Base-by-base conservation (phyloP, 129 eudicot species). In the Arctium lappa region DNA sequence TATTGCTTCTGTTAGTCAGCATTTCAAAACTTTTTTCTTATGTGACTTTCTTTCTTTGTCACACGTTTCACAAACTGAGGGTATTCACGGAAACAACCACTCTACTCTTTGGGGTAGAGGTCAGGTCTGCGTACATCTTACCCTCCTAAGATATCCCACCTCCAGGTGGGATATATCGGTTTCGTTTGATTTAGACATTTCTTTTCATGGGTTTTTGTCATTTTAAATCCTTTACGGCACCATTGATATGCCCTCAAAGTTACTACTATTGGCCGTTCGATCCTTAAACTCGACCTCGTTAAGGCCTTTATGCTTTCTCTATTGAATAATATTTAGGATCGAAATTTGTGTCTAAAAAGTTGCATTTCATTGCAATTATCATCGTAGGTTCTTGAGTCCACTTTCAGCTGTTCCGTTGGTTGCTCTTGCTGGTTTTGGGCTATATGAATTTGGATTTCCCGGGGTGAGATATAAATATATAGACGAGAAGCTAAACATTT, bases 311-410 rank as follows among this genome's bases (percentile, higher is more conserved):
- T 15, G 68, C 31, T 40, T 37, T 63, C 74, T 81, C 2, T 31
- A 3, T 37, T 22, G 15, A 11, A 75, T 50, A 13, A 13, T 31
- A 6, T 15, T 31, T 75, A 18, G 29, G 42, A 10, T 74, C 8
- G 11, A 66, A 65, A 29, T 68, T 48, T 69, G 30, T 75, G 62
- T 48, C 53, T 84, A 8, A 50, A 22, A 39, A 42, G 65, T 79
- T 63, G 9, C 62, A 69, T 69, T 37, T 39, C 10, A 34, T 85
- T 3, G 50, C 46, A 16, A 22, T 73, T 27, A 27, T 38, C 6
- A 74, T 81, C 13, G 30, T 69, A 89, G 92, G 88, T 89, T 86
- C 75, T 74, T 89, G 84, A 89, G 90, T 79, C 93, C 88, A 75
- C 88, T 85, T 80, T 85, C 88, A 53, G 88, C 40, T 22, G 88